Evolutionary conservation across 352 stramenopile genomes (phyloP).

Genomic region (Globisporangium viniferum): DNA sequence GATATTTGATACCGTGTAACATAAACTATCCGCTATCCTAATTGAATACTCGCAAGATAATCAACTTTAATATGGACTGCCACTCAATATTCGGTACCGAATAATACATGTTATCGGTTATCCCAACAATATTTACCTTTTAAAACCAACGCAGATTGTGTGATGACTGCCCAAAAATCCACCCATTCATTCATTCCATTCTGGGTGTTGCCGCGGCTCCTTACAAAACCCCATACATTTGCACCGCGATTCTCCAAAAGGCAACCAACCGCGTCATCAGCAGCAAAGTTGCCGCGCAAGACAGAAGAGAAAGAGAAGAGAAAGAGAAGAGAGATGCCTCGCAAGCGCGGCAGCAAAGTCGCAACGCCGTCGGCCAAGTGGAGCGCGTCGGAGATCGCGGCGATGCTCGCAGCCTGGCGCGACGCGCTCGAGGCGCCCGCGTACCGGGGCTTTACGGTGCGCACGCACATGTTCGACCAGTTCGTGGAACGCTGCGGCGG

Average conservation of each 20-base stretch:
- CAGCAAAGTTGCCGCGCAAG: background rate
- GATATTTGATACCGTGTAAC: too few species aligned
- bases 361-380: background rate
- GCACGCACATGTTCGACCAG: slow-evolving; percentile 6
- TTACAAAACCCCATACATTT: background rate
- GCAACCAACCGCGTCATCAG: background rate
- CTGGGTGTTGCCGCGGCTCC: background rate
- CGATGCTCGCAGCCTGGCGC: slow-evolving; percentile 9
- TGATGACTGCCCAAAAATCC: background rate
- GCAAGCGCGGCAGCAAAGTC: background rate
- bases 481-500: slow-evolving; percentile 9
- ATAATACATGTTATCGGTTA: background rate
- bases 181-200: background rate
- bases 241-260: background rate
- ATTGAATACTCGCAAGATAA: too few species aligned
- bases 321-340: background rate
- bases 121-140: too few species aligned
- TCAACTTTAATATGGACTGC: too few species aligned
- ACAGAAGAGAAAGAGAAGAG: background rate
- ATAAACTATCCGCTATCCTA: too few species aligned
- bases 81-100: background rate
- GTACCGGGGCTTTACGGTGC: background rate
- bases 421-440: slow-evolving; percentile 4
- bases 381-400: background rate
- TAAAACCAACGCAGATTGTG: background rate